Conservation (phyloP, 225 moss, liverwort and hornwort genomes). For the Bryoerythrophyllum caledonicum region DNA sequence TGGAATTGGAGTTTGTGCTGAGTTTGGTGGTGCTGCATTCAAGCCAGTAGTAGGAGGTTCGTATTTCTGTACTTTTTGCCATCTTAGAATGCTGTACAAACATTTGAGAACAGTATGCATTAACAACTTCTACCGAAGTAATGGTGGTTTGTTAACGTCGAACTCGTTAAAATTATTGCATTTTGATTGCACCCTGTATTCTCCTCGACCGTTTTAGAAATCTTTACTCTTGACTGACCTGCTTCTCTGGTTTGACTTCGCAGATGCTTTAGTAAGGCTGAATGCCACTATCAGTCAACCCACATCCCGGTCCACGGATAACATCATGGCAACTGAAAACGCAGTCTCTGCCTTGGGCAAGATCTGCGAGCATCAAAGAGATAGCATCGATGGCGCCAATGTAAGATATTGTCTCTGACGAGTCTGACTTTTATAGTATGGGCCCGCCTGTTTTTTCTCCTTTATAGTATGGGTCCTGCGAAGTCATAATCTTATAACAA, state of each 20-base stretch:
- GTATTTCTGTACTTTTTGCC: neutral
- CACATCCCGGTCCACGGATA: constrained; percentile 65
- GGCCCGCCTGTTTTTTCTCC: neutral
- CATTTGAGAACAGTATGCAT: neutral
- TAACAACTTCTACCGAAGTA: neutral
- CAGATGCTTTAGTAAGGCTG: constrained; percentile 85
- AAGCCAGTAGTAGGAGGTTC: constrained; percentile 85
- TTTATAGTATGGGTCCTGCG: neutral
- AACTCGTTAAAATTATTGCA: neutral
- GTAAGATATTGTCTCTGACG: constrained; percentile 28
- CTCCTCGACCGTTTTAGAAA: neutral
- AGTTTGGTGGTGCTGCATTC: constrained; percentile 86
- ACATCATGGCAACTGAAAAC: constrained; percentile 97
- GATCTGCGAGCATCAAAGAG: constrained; percentile 97
- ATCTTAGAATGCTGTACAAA: neutral
- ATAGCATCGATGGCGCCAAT: constrained; percentile 72
- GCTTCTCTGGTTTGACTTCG: constrained; percentile 7
- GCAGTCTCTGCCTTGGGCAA: constrained; percentile 98
- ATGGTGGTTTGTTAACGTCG: neutral
- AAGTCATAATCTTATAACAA: neutral
- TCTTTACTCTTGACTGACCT: neutral
- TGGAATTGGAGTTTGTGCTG: constrained; percentile 98
- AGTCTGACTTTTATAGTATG: neutral
- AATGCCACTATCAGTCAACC: constrained; percentile 82
- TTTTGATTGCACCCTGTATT: neutral